phyloP scores from a whole-genome alignment of 257 asterid species.

The Solanum ossicruentum region DNA sequence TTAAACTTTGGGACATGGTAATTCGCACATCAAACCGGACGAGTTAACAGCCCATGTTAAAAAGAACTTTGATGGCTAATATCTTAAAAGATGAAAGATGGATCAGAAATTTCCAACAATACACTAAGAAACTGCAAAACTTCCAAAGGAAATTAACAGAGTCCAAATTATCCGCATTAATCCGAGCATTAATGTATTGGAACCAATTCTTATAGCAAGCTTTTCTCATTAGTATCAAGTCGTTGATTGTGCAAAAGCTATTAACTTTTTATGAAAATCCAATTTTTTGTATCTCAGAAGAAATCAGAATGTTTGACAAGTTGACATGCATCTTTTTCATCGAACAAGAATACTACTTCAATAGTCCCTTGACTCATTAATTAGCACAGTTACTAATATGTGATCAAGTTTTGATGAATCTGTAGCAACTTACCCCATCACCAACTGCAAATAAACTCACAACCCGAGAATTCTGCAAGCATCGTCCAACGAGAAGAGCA shows the following conservation, averaged over 20 bases:
- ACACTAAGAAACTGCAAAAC: not conserved
- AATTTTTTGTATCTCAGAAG: not conserved
- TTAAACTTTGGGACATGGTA: not conserved
- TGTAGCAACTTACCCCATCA: conserved; percentile 74
- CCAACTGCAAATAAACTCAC: conserved; percentile 85
- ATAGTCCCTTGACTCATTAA: not conserved
- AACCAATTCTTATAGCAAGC: not conserved
- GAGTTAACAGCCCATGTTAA: not conserved
- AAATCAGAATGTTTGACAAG: not conserved
- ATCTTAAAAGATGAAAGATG: not conserved
- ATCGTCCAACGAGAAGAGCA: conserved; percentile 87
- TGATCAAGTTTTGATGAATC: not conserved
- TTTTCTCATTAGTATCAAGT: not conserved
- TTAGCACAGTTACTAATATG: not conserved
- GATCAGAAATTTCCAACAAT: not conserved
- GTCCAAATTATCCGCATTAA: not conserved
- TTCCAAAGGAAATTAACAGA: not conserved
- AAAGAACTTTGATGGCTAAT: not conserved
- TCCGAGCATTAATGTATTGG: not conserved
- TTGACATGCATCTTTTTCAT: not conserved
- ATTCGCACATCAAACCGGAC: not conserved
- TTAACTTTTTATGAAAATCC: not conserved
- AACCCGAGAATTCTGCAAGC: conserved; percentile 60
- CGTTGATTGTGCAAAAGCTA: not conserved
- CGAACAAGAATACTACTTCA: not conserved